phyloP scores from a whole-genome alignment of 192 early-diverging fungal species.

The Allomyces javanicus region DNA sequence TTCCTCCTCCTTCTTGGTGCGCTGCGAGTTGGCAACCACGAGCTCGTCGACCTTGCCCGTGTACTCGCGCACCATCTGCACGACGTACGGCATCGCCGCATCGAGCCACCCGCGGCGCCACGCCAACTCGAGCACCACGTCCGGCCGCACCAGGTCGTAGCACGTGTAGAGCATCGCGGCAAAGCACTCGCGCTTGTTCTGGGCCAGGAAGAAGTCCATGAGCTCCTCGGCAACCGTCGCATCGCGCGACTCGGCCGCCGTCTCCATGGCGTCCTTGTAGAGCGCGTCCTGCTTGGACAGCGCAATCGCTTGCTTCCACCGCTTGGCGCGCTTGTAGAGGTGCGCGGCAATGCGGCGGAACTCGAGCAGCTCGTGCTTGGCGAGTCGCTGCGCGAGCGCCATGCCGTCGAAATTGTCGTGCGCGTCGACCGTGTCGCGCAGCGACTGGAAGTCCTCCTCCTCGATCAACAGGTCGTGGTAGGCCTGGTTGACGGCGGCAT shows the following conservation, averaged over 20 bases:
- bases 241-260: slow-evolving; percentile 74
- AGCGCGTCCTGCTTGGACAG: slow-evolving; percentile 93
- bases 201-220: slow-evolving; percentile 85
- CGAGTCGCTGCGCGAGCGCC: slow-evolving; percentile 70
- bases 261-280: slow-evolving; percentile 98
- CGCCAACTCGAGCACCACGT: slow-evolving; percentile 79
- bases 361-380: slow-evolving; percentile 91
- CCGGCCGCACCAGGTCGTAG: slow-evolving; percentile 85
- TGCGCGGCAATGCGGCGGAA: slow-evolving; percentile 95
- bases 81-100: slow-evolving; percentile 96
- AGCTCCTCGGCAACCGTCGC: slow-evolving; percentile 84
- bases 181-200: slow-evolving; percentile 80
- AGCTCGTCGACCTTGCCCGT: slow-evolving; percentile 52
- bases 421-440: slow-evolving; percentile 84
- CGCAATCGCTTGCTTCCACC: slow-evolving; percentile 85
- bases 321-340: slow-evolving; percentile 88
- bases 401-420: slow-evolving; percentile 91
- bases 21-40: slow-evolving; percentile 24
- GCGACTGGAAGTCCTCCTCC: slow-evolving; percentile 86
- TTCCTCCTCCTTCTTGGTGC: slow-evolving; percentile 24
- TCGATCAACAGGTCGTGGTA: slow-evolving; percentile 94
- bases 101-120: slow-evolving; percentile 79
- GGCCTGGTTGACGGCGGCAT: slow-evolving; percentile 81
- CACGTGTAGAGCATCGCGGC: slow-evolving; percentile 81
- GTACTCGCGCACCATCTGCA: slow-evolving; percentile 76